phyloP scores from a whole-genome alignment of 2,329 filamentous ascomycete genomes.

The Furcasterigmium furcatum region DNA sequence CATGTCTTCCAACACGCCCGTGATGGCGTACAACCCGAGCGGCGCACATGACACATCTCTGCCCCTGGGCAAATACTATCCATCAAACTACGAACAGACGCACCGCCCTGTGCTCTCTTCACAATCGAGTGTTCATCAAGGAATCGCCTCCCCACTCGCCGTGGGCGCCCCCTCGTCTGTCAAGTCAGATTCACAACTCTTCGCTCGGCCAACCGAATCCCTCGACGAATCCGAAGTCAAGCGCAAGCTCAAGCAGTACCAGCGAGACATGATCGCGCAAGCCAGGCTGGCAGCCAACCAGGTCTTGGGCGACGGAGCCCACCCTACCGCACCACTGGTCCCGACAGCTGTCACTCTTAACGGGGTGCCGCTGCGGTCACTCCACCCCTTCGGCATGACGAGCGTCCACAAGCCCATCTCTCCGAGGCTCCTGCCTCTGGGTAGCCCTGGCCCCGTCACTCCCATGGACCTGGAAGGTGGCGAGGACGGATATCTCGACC shows the following conservation, averaged over 20 bases:
- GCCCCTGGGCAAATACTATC: constrained; percentile 62
- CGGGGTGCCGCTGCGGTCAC: constrained; percentile 29
- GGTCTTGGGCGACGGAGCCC: constrained; percentile 20
- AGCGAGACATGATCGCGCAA: constrained; percentile 59
- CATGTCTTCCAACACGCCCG: constrained; percentile 32
- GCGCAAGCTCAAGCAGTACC: constrained; percentile 53
- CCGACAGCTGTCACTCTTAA: constrained; percentile 27
- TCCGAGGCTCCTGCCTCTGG: constrained; percentile 47
- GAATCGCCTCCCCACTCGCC: neutral
- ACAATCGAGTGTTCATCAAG: neutral
- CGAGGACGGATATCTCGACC: constrained; percentile 33
- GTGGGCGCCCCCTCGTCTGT: constrained; percentile 6
- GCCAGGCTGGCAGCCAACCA: constrained; percentile 42
- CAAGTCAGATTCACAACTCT: constrained; percentile 16
- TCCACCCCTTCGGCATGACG: constrained; percentile 30
- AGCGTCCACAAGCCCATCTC: constrained; percentile 43
- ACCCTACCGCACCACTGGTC: constrained; percentile 17
- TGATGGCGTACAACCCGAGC: constrained; percentile 48
- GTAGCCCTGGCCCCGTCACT: constrained; percentile 59
- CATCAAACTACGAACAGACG: constrained; percentile 54
- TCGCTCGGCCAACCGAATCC: constrained; percentile 14
- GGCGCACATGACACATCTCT: constrained; percentile 44
- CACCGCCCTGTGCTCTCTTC: constrained; percentile 12
- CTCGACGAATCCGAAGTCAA: constrained; percentile 38
- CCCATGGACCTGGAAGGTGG: constrained; percentile 51